Base-by-base conservation (phyloP, 768 basidiomycete genomes). In the Suillus clintonianus region DNA sequence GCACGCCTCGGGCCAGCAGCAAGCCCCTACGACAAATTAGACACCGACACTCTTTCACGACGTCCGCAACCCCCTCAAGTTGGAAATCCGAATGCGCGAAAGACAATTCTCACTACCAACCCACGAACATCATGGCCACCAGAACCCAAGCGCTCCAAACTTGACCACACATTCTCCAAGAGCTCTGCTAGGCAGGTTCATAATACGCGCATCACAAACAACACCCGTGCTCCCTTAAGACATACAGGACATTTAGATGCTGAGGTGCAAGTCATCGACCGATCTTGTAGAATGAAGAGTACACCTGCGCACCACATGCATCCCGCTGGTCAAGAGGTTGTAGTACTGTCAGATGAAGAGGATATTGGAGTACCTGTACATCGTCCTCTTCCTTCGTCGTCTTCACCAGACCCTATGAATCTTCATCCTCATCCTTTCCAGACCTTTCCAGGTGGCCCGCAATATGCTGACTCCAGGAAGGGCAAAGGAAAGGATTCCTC, bases 331-430 rank as follows among this genome's bases (percentile, higher is more conserved):
- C 63, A 65, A 19, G 69, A 75, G n/a, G 63, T 65, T 30, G 68
- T 75, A n/a, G 45, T 64, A 2, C n/a, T 76, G 8, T 65, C 34
- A 19, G 17, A 30, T 14, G 54, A 47, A 48, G 73, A 71, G 6
- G 75, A 77, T 39, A 39, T 70, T 2, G 71, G 73, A 4, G 60
- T 67, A 37, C 68, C 2, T 48, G n/a, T 77, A n/a, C 8, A 61
- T 61, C 68, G 67, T 61, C 7, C 11, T 17, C 32, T 11, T 27
- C n/a, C 27, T 22, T 51, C 36, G 34, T 50, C 65, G 8, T 66
- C 73, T 13, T 74, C 73, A 32, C 70, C 75, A 11, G 75, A 76
- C 55, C 73, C 73, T 0, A 13, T 17, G 64, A 1, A 17, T 54
- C 2, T 15, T 10, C 74, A 77, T 60, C 10, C 55, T 17, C 74